Evolutionary conservation across 1,139 yeast species (phyloP), one percentile per base, ranked within the genome.

Genomic region (Scheffersomyces lignicola): DNA sequence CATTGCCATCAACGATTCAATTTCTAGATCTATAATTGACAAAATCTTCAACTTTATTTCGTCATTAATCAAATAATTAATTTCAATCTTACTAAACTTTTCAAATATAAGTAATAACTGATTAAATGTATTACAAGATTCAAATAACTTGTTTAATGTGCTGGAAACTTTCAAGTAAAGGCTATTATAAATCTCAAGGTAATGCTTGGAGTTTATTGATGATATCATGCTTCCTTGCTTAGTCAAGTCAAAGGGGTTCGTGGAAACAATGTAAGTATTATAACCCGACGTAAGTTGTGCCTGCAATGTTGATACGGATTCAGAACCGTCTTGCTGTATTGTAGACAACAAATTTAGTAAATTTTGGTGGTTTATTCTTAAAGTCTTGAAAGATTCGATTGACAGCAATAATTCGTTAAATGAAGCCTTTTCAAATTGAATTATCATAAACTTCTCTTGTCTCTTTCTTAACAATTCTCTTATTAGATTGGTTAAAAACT

Each of bases 381-480:
- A 74, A 0, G 56, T 48, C 7, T 52, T 54, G 2, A 84, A 50
- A 24, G 68, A 64, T 1, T 58, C 64, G 1, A 85, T 43, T 25
- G 80, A 61, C 2, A 72, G 74, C 42, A 67, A 70, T 7, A 84
- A 50, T 12, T 54, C 57, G 0, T 52, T 51, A 18, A 81, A 77
- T 2, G 64, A 56, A 1, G 46, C 49, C 13, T 79, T 73, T 23
- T 67, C 65, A 11, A 87, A 69, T 43, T 81, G 74, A 12, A 87
- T 76, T 18, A 83, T 73, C 21, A 83, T 73, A 52, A 84, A 84
- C 43, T 80, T 81, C 39, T 86, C 95, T 11, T 80, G 77, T 31
- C 95, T 65, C 51, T 81, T 86, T 41, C 97, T 68, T 24, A 85
- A 65, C 9, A 85, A 60, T 45, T 89, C 97, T 44, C 97, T 71